Conservation (phyloP, 1,139 yeast genomes). For the Groenewaldozyma sp. region DNA sequence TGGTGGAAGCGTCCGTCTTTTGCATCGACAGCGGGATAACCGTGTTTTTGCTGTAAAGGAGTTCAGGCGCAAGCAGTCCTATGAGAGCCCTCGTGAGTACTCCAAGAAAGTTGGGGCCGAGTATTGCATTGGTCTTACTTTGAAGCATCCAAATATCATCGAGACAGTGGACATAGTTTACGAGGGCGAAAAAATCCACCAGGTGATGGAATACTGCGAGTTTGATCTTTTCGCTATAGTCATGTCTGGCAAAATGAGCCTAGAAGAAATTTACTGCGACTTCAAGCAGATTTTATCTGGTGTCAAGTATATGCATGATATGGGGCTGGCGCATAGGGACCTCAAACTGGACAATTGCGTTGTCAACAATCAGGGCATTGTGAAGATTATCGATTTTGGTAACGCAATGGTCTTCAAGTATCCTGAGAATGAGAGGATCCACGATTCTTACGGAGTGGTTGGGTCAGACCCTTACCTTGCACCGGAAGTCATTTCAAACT, state of each 20-base stretch:
- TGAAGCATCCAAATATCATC: conserved; percentile 83
- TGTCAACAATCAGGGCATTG: conserved; percentile 73
- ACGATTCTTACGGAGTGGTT: conserved; percentile 82
- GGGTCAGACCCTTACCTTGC: conserved; percentile 94
- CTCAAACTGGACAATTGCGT: conserved; percentile 91
- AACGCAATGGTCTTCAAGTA: conserved; percentile 89
- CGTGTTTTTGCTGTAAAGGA: conserved; percentile 86
- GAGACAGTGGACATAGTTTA: conserved; percentile 87
- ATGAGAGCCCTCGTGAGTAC: conserved; percentile 76
- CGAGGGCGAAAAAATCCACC: conserved; percentile 78
- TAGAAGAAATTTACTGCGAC: conserved; percentile 81
- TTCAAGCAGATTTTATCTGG: conserved; percentile 81
- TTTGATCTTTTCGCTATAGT: conserved; percentile 90
- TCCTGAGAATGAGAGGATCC: conserved; percentile 73
- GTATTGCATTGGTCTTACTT: conserved; percentile 86
- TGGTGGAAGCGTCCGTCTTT: conserved; percentile 82
- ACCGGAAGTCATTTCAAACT: conserved; percentile 79
- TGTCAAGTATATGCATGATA: conserved; percentile 71
- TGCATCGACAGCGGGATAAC: conserved; percentile 59
- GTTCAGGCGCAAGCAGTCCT: conserved; percentile 67
- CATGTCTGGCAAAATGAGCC: conserved; percentile 87
- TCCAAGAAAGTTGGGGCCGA: conserved; percentile 93
- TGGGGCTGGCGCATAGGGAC: conserved; percentile 89
- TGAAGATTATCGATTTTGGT: conserved; percentile 88
- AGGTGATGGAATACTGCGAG: conserved; percentile 94